Conservation (phyloP, 192 early-diverging fungal species). For the Cetraspora pellucida region DNA sequence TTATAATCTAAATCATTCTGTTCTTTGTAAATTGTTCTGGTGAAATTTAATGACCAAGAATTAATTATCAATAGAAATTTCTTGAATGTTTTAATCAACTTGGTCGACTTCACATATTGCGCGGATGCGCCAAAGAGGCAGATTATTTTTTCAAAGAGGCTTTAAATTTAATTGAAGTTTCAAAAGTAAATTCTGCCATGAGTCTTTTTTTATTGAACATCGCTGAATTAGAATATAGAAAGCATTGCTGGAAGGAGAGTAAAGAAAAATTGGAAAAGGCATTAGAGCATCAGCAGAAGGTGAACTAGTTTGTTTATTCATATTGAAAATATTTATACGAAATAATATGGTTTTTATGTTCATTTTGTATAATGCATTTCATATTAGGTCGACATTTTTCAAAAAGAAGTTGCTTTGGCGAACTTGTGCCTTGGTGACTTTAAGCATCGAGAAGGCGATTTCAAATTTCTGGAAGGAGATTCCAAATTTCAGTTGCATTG, state of each 20-base stretch:
- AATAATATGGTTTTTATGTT: not conserved
- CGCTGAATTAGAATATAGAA: conserved; percentile 58
- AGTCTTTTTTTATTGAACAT: conserved; percentile 51
- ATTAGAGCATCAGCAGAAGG: conserved; percentile 36
- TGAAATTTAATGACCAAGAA: not conserved
- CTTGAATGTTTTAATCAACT: conserved; percentile 53
- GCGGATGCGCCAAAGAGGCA: conserved; percentile 62
- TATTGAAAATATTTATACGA: not conserved
- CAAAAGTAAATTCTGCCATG: conserved; percentile 42
- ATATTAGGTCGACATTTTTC: conserved; percentile 18
- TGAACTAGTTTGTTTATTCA: conserved; percentile 11
- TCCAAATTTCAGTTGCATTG: conserved; percentile 43
- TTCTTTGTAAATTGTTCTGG: not conserved
- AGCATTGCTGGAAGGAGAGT: conserved; percentile 49
- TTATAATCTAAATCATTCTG: not conserved
- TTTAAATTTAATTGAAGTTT: conserved; percentile 49
- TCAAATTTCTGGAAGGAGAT: conserved; percentile 45
- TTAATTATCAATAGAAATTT: conserved; percentile 34
- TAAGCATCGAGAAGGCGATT: conserved; percentile 36
- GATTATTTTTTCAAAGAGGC: conserved; percentile 67
- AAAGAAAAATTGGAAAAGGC: conserved; percentile 44
- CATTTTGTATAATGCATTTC: not conserved
- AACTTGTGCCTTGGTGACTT: conserved; percentile 51
- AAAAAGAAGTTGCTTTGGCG: conserved; percentile 14
- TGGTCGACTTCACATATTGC: conserved; percentile 52